Evolutionary conservation across 139 green algal genomes (phyloP).

Genomic region (Spirogloea muscicola): DNA sequence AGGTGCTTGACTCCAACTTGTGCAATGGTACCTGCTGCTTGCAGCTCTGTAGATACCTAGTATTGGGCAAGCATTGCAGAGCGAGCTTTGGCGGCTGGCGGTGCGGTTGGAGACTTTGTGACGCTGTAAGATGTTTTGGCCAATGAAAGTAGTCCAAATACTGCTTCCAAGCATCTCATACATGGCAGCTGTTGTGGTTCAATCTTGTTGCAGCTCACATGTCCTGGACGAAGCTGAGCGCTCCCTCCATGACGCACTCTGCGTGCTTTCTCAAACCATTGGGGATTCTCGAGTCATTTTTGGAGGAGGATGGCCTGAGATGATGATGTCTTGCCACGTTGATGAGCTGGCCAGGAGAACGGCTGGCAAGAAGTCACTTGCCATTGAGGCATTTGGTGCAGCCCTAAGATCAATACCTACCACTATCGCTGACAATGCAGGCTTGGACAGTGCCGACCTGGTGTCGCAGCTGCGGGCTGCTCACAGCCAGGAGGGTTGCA

Average conservation of each 20-base stretch:
- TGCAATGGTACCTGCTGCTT: too few relatives aligned
- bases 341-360: slow-evolving; percentile 74
- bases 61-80: too few relatives aligned
- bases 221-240: slow-evolving; percentile 97
- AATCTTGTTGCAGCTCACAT: slow-evolving; percentile 57
- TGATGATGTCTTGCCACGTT: slow-evolving; percentile 70
- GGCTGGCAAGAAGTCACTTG: too few relatives aligned
- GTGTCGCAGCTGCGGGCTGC: slow-evolving; percentile 76
- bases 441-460: slow-evolving; percentile 80
- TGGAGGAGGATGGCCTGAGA: slow-evolving; percentile 90
- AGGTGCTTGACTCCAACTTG: too few relatives aligned
- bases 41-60: too few relatives aligned
- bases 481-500: slow-evolving; percentile 31
- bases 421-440: slow-evolving; percentile 96
- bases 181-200: too few relatives aligned
- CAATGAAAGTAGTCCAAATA: too few relatives aligned
- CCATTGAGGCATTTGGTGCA: slow-evolving; percentile 79
- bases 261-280: slow-evolving; percentile 84
- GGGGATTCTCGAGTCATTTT: slow-evolving; percentile 82
- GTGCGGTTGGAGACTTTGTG: too few relatives aligned
- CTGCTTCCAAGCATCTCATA: too few relatives aligned
- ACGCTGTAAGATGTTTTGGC: too few relatives aligned
- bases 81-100: too few relatives aligned
- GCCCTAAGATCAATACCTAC: slow-evolving; percentile 84
- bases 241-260: slow-evolving; percentile 96